Conservation (phyloP, 2,329 filamentous ascomycete genomes). For the Polytolypa hystricis region DNA sequence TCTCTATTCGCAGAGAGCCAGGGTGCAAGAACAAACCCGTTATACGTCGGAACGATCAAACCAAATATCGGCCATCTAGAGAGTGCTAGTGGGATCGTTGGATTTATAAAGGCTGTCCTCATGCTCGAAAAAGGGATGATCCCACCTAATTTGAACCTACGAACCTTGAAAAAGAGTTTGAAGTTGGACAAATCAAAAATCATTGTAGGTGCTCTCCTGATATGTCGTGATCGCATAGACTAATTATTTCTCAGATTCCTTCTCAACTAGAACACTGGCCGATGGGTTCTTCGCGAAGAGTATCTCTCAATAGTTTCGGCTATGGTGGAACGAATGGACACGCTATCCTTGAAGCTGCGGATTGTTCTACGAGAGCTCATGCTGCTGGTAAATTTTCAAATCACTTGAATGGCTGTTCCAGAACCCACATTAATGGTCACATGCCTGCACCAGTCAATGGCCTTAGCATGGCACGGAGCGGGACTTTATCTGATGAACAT, state of each 20-base stretch:
- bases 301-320: constrained; percentile 7
- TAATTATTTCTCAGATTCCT: constrained; percentile 1
- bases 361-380: too few relatives aligned
- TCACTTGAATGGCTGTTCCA: not conserved
- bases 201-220: not conserved
- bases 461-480: not conserved
- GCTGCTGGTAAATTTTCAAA: too few relatives aligned
- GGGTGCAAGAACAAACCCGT: not conserved
- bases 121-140: constrained; percentile 16
- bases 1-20: not conserved
- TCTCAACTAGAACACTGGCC: constrained; percentile 1
- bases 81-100: constrained; percentile 18
- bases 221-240: not conserved
- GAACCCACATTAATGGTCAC: not conserved
- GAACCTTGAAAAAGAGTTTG: not conserved
- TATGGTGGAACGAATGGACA: constrained; percentile 8
- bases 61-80: constrained; percentile 20
- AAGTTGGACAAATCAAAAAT: constrained; percentile 4
- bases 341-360: constrained; percentile 6
- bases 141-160: constrained; percentile 15
- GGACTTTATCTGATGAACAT: not conserved
- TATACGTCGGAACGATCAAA: constrained; percentile 16
- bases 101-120: constrained; percentile 18
- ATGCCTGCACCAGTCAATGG: not conserved
- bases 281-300: too few relatives aligned